Evolutionary conservation across 2,329 filamentous ascomycete species (phyloP).

Genomic region (Penicillium thymicola): DNA sequence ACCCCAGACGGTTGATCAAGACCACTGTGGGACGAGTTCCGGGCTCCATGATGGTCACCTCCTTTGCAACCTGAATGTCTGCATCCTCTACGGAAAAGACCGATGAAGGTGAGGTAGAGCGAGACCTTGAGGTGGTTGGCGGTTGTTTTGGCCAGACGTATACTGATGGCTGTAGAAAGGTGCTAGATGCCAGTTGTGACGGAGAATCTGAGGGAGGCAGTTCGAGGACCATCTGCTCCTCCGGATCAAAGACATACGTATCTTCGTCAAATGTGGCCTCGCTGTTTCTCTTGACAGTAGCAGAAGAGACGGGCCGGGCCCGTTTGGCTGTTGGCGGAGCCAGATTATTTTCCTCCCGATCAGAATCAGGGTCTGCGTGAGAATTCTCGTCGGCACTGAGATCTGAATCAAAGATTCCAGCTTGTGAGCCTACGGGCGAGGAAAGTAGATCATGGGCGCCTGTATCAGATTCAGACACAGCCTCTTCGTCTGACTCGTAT

Average conservation of each 20-base stretch:
- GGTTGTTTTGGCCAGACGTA: constrained; percentile 28
- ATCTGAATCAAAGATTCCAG: constrained; percentile 29
- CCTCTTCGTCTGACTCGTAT: constrained; percentile 42
- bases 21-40: constrained; percentile 31
- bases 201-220: constrained; percentile 30
- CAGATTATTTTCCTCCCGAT: constrained; percentile 22
- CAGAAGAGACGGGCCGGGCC: constrained; percentile 34
- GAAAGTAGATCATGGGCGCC: constrained; percentile 32
- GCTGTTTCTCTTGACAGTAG: constrained; percentile 36
- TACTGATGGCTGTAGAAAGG: constrained; percentile 31
- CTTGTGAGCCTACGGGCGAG: constrained; percentile 27
- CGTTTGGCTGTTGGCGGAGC: constrained; percentile 23
- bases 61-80: constrained; percentile 33
- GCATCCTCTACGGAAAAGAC: constrained; percentile 31
- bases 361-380: constrained; percentile 16
- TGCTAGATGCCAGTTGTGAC: constrained; percentile 26
- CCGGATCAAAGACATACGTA: constrained; percentile 32
- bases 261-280: constrained; percentile 30
- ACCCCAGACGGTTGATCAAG: constrained; percentile 29
- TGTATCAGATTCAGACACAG: constrained; percentile 37
- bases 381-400: constrained; percentile 31
- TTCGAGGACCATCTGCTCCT: constrained; percentile 34
- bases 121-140: constrained; percentile 17
- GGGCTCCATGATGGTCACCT: constrained; percentile 33
- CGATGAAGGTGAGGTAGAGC: constrained; percentile 29